Base-by-base conservation (phyloP, 805 yeast species). In the Wickerhamomyces strasburgensis region DNA sequence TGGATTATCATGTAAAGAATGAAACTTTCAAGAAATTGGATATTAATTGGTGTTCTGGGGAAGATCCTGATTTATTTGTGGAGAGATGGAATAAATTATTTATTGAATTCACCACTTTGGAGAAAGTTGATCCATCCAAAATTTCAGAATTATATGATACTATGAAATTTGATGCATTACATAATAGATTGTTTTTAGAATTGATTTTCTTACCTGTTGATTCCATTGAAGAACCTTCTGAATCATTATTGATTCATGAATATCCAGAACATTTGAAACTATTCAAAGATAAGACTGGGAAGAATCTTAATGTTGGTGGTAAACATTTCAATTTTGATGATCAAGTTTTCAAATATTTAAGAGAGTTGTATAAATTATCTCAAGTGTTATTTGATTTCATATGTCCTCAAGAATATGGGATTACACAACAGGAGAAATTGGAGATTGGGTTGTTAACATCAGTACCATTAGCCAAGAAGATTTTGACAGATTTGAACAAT, bases 361-460 rank as follows among this genome's bases (percentile, higher is more conserved):
- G 98, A 48, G 98, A 93, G 57, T 71, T 93, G 35, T 93, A 89
- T 58, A 71, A 90, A 45, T 69, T 93, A 38, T 85, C 96, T 1
- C 94, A 93, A 59, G 96, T 93, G 6, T 64, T 93, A 44, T 93
- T 93, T 65, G 99, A 93, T 62, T 93, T 90, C 56, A 88, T 93
- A 33, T 93, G 98, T 62, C 99, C 99, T 8, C 98, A 93, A 60
- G 99, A 93, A 57, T 93, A 93, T 57, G 99, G 99, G 46, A 93
- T 93, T 50, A 87, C 89, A 47, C 95, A 88, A 54, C 81, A 83
- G 52, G 98, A 93, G 60, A 93, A 93, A 57, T 72, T 93, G 42
- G 99, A 93, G 57, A 93, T 93, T 64, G 99, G 99, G 5, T 67
- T 93, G 39, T 67, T 93, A 50, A 93, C 99, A 0, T 86, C 96